phyloP scores from a whole-genome alignment of 2,329 filamentous ascomycete genomes.

The Microsporum ferrugineum region DNA sequence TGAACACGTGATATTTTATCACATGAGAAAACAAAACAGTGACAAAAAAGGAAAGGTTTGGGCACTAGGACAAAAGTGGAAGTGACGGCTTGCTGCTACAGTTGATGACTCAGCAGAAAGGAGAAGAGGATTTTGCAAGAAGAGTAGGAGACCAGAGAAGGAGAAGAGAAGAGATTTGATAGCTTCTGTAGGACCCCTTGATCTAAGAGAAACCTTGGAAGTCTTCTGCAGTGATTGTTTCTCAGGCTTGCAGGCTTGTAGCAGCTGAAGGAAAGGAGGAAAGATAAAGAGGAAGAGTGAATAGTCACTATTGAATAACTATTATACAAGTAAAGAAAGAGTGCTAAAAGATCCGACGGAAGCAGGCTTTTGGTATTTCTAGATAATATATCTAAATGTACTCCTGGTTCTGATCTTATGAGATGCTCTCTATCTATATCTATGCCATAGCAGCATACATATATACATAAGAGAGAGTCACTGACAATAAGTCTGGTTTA shows the following conservation, averaged over 20 bases:
- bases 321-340: not conserved
- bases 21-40: not conserved
- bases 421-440: not conserved
- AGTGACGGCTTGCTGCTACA: not conserved
- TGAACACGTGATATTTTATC: not conserved
- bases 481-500: not conserved
- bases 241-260: too few species aligned
- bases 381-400: not conserved
- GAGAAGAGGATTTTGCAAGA: not conserved
- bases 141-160: not conserved
- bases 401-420: too few species aligned
- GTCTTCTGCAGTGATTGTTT: too few species aligned
- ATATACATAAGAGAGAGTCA: not conserved
- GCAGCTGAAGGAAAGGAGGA: not conserved
- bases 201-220: too few species aligned
- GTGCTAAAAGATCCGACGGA: not conserved
- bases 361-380: not conserved
- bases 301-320: not conserved
- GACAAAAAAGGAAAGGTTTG: not conserved
- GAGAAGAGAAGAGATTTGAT: not conserved
- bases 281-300: not conserved
- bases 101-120: not conserved
- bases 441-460: not conserved
- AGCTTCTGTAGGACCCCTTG: too few species aligned
- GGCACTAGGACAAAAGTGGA: not conserved